These are phyloP conservation scores for Astrothelium macrocarpum DNA, from an alignment of 495 filamentous ascomycete species.

Conservation along the genomic window DNA sequence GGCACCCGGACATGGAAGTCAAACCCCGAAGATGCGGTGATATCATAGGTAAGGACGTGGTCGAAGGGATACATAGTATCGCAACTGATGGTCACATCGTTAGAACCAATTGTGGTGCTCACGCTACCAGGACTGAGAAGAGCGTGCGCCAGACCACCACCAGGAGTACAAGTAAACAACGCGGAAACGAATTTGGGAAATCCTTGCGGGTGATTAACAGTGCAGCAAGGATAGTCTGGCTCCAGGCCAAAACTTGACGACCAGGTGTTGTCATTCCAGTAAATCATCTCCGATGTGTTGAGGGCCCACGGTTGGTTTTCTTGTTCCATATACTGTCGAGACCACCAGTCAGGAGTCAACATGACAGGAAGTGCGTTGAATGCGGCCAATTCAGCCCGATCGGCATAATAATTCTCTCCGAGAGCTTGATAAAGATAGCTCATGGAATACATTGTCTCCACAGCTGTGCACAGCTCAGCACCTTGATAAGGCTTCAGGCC, in stretches of 20 bases:
- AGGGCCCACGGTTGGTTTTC: slow-evolving; percentile 47
- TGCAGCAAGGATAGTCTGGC: slow-evolving; percentile 44
- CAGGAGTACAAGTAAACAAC: slow-evolving; percentile 20
- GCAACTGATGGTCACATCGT: slow-evolving; percentile 28
- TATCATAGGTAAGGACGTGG: slow-evolving; percentile 38
- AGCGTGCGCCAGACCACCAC: slow-evolving; percentile 34
- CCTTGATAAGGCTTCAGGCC: slow-evolving; percentile 24
- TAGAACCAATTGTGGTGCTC: slow-evolving; percentile 22
- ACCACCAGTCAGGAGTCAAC: slow-evolving; percentile 51
- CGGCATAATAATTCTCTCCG: slow-evolving; percentile 45
- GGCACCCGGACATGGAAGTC: slow-evolving; percentile 44
- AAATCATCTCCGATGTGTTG: slow-evolving; percentile 38
- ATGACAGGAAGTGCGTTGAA: slow-evolving; percentile 53
- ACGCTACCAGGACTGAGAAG: slow-evolving; percentile 34
- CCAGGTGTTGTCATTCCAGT: slow-evolving; percentile 39
- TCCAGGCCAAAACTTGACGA: slow-evolving; percentile 41
- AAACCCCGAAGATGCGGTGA: slow-evolving; percentile 33
- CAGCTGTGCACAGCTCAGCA: slow-evolving; percentile 16
- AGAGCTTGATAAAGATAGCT: slow-evolving; percentile 31
- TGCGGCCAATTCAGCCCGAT: slow-evolving; percentile 46
- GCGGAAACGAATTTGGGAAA: slow-evolving; percentile 47
- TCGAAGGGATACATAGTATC: slow-evolving; percentile 48
- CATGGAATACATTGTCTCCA: slow-evolving; percentile 28
- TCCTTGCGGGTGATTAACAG: slow-evolving; percentile 54
- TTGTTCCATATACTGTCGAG: slow-evolving; percentile 50